Evolutionary conservation across 1,284 basidiomycete genomes (phyloP), one percentile per base, ranked within the genome.

Genomic region (Ceratobasidium sp.): DNA sequence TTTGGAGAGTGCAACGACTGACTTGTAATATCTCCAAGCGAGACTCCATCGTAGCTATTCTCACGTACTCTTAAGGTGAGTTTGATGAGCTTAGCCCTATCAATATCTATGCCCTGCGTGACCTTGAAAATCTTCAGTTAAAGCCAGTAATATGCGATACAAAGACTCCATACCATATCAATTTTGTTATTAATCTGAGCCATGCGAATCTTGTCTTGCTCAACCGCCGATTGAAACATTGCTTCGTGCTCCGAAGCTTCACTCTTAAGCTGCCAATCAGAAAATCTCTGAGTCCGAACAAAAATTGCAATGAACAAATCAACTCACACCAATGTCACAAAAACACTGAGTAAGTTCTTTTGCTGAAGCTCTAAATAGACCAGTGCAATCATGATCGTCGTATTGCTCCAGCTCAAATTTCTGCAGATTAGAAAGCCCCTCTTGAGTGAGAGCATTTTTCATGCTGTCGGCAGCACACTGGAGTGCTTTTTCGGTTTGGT

Each of bases 181-280:
- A 51, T n/a, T 29, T 31, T 64, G 15, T 27, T 1, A 14, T 50
- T 48, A 2, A n/a, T 31, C 14, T 14, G 17, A 7, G n/a, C 2
- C 62, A 64, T 64, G 9, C 62, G 45, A 51, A 5, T 36, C 47
- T 48, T 64, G 33, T 64, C 62, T 31, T 17, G 31, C 6, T 48
- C 14, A 14, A 17, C n/a, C 29, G 62, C 62, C 24, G 8, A 11
- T 36, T 50, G 22, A 8, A 64, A n/a, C 47, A 1, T 31, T 0
- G 3, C 45, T 33, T 50, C 62, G 22, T 48, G 19, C 19, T 19
- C 22, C 27, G 33, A 27, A 14, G 22, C 11, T n/a, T 11, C 17
- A 14, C n/a, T 1, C 27, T 11, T 7, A 24, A 33, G n/a, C 31
- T 33, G 27, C 14, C 15, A 27, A 36, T 50, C 6, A 0, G n/a